Base-by-base conservation (phyloP, 139 green algal genomes). In the Chlorella sp. region DNA sequence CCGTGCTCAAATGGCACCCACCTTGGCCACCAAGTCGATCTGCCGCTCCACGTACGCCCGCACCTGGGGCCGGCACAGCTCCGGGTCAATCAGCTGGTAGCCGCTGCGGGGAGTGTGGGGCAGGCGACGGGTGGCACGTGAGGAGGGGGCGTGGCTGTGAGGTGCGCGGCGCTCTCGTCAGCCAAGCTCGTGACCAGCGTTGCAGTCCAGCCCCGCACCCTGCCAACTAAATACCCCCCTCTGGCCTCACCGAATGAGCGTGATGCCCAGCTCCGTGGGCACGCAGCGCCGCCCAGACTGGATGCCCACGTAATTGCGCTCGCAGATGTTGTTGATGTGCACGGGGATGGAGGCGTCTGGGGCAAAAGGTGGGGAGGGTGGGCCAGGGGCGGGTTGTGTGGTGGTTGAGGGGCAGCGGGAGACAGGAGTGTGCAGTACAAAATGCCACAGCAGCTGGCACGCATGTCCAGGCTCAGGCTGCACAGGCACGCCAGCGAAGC, bases 291-390 rank as follows among this genome's bases (percentile, higher is more conserved):
- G 86, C 24, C 94, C 93, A 6, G 90, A 44, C 86, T 96, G 87
- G 65, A 95, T 92, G 78, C 87, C 72, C 34, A 96, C 92, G 67
- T 96, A 97, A 81, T 93, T 93, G 24, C 94, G 84, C 88, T 95
- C 90, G 65, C 89, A 90, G 68, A 98, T 95, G 90, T 98, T 96
- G 84, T 96, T 96, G 91, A 98, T 97, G 87, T 98, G 95, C 54
- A 93, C 92, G 11, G 92, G 83, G 70, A 95, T 95, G 40, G 87
- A 91, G 14, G 93, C 93, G 82, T 95, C 93, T 44, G 85, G 16
- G 16, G 24, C 51, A 60, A 19, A 19, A 54, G 11, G 11, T 8
- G 14, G 64, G 64, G 32, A 16, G 20, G 20, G 22, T 14, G 22
- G 58, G 6, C 22, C 3, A 32, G 58, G 11, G 16, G 58, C 16